These are phyloP conservation scores for Phytomonas francai DNA, from an alignment of 208 protist genomes.

Conservation along the genomic window DNA sequence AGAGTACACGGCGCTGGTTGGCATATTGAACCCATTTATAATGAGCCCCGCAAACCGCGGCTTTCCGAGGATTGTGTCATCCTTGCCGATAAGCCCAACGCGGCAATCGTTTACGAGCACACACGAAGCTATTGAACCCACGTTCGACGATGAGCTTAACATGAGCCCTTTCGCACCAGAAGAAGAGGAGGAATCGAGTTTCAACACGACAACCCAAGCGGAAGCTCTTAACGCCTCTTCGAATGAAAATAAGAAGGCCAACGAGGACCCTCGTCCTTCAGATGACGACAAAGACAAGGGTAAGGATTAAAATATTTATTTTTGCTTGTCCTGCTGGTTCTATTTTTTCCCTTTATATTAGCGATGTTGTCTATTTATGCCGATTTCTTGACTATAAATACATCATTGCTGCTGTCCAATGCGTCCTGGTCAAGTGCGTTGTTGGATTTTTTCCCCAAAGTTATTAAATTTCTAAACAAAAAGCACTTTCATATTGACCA, in stretches of 20 bases:
- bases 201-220: not conserved
- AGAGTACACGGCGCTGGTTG: constrained; percentile 62
- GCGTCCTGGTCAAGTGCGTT: not conserved
- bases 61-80: constrained; percentile 37
- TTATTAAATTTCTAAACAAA: not conserved
- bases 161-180: constrained; percentile 12
- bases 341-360: constrained; percentile 8
- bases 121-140: not conserved
- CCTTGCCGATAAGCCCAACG: constrained; percentile 12
- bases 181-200: constrained; percentile 9
- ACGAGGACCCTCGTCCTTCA: not conserved
- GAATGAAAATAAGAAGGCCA: constrained; percentile 7
- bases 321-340: not conserved
- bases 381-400: not conserved
- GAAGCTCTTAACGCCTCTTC: constrained; percentile 4
- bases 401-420: not conserved
- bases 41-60: constrained; percentile 22
- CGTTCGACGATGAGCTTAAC: not conserved
- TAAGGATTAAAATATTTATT: not conserved
- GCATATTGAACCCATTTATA: constrained; percentile 73
- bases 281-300: not conserved
- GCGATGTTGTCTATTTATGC: not conserved
- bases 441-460: not conserved
- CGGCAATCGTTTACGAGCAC: constrained; percentile 1
- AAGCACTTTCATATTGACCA: not conserved